phyloP scores from a whole-genome alignment of 768 basidiomycete species.

The Suillus paluster region DNA sequence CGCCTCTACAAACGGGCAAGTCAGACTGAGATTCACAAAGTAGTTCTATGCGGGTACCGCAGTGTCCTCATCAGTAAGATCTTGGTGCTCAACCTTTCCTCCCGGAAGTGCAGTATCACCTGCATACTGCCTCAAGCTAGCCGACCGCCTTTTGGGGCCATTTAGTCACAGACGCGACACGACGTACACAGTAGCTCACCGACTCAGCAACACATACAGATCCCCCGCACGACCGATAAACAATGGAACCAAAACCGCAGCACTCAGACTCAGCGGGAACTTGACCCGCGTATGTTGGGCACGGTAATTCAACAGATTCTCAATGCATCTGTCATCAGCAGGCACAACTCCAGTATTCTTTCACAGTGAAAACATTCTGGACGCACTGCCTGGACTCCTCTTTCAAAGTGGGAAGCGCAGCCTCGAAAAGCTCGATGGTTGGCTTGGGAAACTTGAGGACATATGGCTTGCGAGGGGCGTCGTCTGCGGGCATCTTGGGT shows the following conservation, averaged over 20 bases:
- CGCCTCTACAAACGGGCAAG: slow-evolving; percentile 56
- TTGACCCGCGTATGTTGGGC: slow-evolving; percentile 33
- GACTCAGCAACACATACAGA: slow-evolving; percentile 82
- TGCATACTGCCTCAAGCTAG: slow-evolving; percentile 74
- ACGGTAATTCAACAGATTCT: slow-evolving; percentile 31
- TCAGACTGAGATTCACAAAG: not conserved
- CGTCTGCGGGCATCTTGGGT: slow-evolving; percentile 17
- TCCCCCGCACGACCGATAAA: slow-evolving; percentile 87
- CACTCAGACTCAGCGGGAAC: slow-evolving; percentile 61
- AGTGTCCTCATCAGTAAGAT: slow-evolving; percentile 74
- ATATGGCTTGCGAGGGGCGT: slow-evolving; percentile 2
- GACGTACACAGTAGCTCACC: slow-evolving; percentile 50
- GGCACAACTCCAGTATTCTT: not conserved
- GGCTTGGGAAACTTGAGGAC: slow-evolving; percentile 25
- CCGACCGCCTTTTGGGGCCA: slow-evolving; percentile 60
- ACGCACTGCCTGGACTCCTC: slow-evolving; percentile 30
- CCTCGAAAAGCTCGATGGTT: slow-evolving; percentile 16
- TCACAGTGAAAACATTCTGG: not conserved
- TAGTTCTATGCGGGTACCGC: slow-evolving; percentile 56
- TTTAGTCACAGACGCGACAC: not conserved
- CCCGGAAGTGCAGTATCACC: slow-evolving; percentile 91
- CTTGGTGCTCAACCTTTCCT: slow-evolving; percentile 75
- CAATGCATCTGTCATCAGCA: slow-evolving; percentile 24
- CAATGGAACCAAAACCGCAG: slow-evolving; percentile 82
- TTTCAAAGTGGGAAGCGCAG: slow-evolving; percentile 12